These are phyloP conservation scores for Chrysosphaeria jannelii DNA, from an alignment of 2,329 filamentous ascomycete genomes.

Conservation along the genomic window DNA sequence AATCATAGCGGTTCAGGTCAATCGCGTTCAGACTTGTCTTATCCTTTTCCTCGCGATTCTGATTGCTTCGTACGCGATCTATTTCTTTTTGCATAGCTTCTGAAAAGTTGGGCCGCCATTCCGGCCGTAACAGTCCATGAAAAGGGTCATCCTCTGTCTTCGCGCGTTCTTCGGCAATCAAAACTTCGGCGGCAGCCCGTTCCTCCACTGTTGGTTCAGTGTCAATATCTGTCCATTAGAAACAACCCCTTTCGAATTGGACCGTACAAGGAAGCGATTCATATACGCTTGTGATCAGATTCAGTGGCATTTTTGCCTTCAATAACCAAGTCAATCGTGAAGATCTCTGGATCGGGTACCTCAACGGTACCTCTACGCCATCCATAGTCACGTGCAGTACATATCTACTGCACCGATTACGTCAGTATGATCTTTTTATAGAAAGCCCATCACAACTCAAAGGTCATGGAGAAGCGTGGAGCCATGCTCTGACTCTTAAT, in stretches of 20 bases:
- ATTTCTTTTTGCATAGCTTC: slow-evolving; percentile 38
- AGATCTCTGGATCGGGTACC: too few species aligned
- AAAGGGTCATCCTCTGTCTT: slow-evolving; percentile 11
- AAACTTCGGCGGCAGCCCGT: slow-evolving; percentile 33
- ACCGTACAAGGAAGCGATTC: slow-evolving; percentile 52
- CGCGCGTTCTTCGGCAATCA: slow-evolving; percentile 37
- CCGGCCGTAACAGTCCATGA: slow-evolving; percentile 26
- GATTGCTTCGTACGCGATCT: slow-evolving; percentile 23
- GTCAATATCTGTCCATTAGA: slow-evolving; percentile 41
- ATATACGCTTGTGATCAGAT: slow-evolving; percentile 38
- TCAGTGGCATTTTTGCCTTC: too few species aligned
- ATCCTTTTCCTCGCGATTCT: neutral
- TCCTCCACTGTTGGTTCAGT: slow-evolving; percentile 29
- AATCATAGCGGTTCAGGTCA: slow-evolving; percentile 60
- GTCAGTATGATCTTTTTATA: too few species aligned
- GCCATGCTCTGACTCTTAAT: too few species aligned
- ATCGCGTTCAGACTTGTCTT: slow-evolving; percentile 21
- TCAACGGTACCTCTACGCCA: too few species aligned
- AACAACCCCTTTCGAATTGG: slow-evolving; percentile 1
- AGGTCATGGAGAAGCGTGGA: too few species aligned
- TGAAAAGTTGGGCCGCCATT: slow-evolving; percentile 25
- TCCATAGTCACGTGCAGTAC: too few species aligned
- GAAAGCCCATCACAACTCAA: too few species aligned
- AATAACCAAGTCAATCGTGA: too few species aligned
- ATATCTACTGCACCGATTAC: too few species aligned